Percentiles rank a stretch among this genome's conserved stretches.
Conservation (phyloP, 768 basidiomycete species). For the Suillus weaverae region DNA sequence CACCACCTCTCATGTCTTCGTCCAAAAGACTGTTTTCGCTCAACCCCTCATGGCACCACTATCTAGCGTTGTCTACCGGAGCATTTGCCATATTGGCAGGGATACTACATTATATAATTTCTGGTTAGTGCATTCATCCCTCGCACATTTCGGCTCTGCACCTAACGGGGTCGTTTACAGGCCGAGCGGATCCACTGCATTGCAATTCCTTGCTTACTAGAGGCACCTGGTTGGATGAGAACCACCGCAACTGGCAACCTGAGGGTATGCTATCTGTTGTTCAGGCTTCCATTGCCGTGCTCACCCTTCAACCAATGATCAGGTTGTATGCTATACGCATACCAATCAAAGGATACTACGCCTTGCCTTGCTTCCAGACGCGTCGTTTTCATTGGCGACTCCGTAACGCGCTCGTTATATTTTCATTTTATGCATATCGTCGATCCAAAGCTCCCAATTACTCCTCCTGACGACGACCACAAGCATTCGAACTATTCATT, state of each 20-base stretch:
- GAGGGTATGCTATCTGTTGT: slow-evolving; percentile 50
- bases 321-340: slow-evolving; percentile 82
- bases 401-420: slow-evolving; percentile 76
- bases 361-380: slow-evolving; percentile 58
- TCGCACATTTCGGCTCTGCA: neutral
- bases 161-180: slow-evolving; percentile 38
- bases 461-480: slow-evolving; percentile 51
- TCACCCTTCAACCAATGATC: slow-evolving; percentile 8
- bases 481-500: slow-evolving; percentile 71
- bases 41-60: slow-evolving; percentile 54
- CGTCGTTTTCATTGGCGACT: slow-evolving; percentile 83
- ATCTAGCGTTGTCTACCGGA: slow-evolving; percentile 40
- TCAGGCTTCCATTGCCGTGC: slow-evolving; percentile 11
- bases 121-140: slow-evolving; percentile 38
- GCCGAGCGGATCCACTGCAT: slow-evolving; percentile 68
- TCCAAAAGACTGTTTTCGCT: slow-evolving; percentile 32
- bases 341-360: slow-evolving; percentile 53
- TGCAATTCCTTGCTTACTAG: slow-evolving; percentile 69
- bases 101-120: slow-evolving; percentile 40
- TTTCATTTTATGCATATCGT: slow-evolving; percentile 67
- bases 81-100: slow-evolving; percentile 45
- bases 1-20: slow-evolving; percentile 21
- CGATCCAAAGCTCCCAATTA: slow-evolving; percentile 55
- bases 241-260: slow-evolving; percentile 81
- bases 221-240: slow-evolving; percentile 77